phyloP scores from a whole-genome alignment of 1,284 basidiomycete genomes.

The Rhizopogon parksii region DNA sequence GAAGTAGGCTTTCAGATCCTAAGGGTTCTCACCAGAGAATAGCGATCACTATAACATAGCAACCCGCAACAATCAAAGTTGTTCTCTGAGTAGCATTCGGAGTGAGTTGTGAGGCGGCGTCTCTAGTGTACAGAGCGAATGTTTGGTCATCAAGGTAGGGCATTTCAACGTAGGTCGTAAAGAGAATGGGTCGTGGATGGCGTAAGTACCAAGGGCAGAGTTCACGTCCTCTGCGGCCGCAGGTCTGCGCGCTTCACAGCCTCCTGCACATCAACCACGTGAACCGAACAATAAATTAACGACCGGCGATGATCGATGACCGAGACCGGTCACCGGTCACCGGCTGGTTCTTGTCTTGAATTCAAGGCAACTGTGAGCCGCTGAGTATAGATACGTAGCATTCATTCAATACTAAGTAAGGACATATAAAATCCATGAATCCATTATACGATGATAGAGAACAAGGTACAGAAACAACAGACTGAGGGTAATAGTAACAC shows the following conservation, averaged over 20 bases:
- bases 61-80: constrained; percentile 73
- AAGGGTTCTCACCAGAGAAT: constrained; percentile 58
- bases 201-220: neutral
- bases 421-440: constrained; percentile 7
- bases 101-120: constrained; percentile 36
- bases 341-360: too few species aligned
- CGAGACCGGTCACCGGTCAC: too few species aligned
- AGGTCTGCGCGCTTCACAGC: neutral
- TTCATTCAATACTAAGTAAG: neutral
- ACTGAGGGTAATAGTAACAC: constrained; percentile 11
- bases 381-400: too few species aligned
- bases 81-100: constrained; percentile 66
- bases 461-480: constrained; percentile 18
- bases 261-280: constrained; percentile 1
- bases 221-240: neutral
- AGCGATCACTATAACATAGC: constrained; percentile 65
- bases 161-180: constrained; percentile 25
- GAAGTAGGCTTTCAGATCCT: neutral
- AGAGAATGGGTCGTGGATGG: constrained; percentile 5
- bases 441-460: constrained; percentile 14
- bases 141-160: constrained; percentile 16
- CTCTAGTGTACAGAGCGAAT: constrained; percentile 29
- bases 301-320: too few species aligned
- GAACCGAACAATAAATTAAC: neutral
- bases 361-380: too few species aligned